A percentile compares a stretch with the other conserved stretches of the same genome.
Conservation (phyloP, 306 rosid species). For the Malus fusca region DNA sequence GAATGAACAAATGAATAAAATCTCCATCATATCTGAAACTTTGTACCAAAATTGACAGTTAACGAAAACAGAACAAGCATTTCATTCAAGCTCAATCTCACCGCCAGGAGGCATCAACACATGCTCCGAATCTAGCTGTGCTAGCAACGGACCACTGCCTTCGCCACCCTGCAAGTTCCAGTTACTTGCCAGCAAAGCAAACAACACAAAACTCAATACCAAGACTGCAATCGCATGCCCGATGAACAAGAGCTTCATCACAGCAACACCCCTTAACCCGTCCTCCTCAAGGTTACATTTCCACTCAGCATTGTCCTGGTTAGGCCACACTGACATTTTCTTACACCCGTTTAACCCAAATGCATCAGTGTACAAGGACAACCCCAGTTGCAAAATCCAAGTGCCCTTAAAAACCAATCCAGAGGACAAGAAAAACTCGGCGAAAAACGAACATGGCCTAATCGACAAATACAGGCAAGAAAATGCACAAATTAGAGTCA, state of each 20-base stretch:
- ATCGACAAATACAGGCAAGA: constrained; percentile 52
- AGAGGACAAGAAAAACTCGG: constrained; percentile 61
- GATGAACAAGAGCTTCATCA: constrained; percentile 62
- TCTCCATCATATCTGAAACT: constrained; percentile 14
- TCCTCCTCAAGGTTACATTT: constrained; percentile 75
- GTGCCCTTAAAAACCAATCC: constrained; percentile 74
- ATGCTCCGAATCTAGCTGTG: constrained; percentile 32
- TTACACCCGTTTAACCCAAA: constrained; percentile 69
- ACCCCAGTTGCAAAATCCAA: constrained; percentile 72
- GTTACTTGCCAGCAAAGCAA: constrained; percentile 41
- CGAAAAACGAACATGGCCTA: constrained; percentile 57
- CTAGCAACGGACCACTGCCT: constrained; percentile 51
- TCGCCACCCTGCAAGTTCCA: constrained; percentile 34
- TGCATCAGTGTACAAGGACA: constrained; percentile 61
- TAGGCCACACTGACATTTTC: constrained; percentile 27
- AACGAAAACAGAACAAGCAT: constrained; percentile 14
- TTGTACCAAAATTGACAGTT: constrained; percentile 8
- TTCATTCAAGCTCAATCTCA: constrained; percentile 55
- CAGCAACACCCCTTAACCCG: constrained; percentile 53
- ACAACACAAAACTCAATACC: constrained; percentile 41
- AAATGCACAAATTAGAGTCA: constrained; percentile 56
- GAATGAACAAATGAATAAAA: constrained; percentile 6
- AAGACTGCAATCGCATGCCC: constrained; percentile 56
- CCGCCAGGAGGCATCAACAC: constrained; percentile 22
- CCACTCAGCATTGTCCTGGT: constrained; percentile 33